Percentiles rank a stretch among this genome's conserved stretches.
phyloP scores from a whole-genome alignment of 2,329 filamentous ascomycete genomes.

The Nigrospora sphaerica region DNA sequence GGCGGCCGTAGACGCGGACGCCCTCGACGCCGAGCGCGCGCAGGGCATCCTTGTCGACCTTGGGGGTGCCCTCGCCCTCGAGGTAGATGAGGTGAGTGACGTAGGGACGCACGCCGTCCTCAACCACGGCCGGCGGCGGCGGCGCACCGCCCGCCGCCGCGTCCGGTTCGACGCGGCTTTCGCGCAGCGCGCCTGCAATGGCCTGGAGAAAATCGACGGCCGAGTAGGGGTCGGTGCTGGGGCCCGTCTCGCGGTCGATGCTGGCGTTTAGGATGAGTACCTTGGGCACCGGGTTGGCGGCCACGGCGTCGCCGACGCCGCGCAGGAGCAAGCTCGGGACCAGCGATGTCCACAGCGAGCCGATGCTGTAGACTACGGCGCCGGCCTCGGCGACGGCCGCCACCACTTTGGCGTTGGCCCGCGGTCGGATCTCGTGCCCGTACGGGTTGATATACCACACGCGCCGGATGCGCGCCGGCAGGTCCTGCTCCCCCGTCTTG shows the following conservation, averaged over 20 bases:
- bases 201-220: conserved; percentile 78
- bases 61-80: conserved; percentile 62
- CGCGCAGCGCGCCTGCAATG: conserved; percentile 65
- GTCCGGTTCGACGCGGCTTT: conserved; percentile 47
- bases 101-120: conserved; percentile 50
- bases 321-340: conserved; percentile 75
- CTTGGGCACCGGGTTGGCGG: conserved; percentile 42
- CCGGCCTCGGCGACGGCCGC: conserved; percentile 57
- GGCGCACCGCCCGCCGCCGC: not conserved
- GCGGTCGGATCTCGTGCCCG: conserved; percentile 86
- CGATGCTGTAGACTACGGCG: conserved; percentile 83
- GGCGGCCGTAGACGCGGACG: conserved; percentile 69
- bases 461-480: conserved; percentile 69
- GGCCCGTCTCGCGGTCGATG: conserved; percentile 80
- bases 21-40: conserved; percentile 65
- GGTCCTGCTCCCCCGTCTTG: conserved; percentile 68
- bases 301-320: conserved; percentile 60
- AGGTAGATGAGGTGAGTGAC: conserved; percentile 82
- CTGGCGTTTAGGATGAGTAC: conserved; percentile 81
- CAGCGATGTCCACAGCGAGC: conserved; percentile 86
- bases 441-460: conserved; percentile 99
- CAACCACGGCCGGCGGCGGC: conserved; percentile 5
- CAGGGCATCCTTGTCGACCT: conserved; percentile 60
- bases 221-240: conserved; percentile 54
- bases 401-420: conserved; percentile 74